Evolutionary conservation across 2,329 filamentous ascomycete species (phyloP), one percentile per base, ranked within the genome.

Genomic region (Paecilomyces dactylethromorphus): DNA sequence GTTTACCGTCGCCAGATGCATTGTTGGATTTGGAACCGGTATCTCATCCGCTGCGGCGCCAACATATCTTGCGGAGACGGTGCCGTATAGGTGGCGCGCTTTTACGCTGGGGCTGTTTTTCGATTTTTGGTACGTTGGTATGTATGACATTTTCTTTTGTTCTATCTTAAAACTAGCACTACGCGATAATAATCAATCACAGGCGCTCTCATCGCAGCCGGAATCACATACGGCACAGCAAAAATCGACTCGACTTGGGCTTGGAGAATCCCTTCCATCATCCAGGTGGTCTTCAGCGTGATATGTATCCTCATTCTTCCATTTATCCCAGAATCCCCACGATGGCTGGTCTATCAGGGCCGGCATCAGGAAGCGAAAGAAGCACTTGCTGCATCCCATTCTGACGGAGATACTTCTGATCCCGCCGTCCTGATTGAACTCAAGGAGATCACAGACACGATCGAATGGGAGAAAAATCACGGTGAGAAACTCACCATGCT

Each of bases 31-130:
- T 35, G 81, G 81, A 2, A 69, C 65, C 3, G 74, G 71, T 1
- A 65, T 79, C 8, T 75, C 77, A 1, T 74, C 73, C 12, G 74
- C 80, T 18, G 77, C 78, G 1, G 79, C 74, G 1, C 73, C 74
- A 0, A 77, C 81, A 0, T 81, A 81, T 56, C 71, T 84, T 2
- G 76, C 77, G 1, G 82, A 84, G 67, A 78, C 78, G 0, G 79
- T 81, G 56, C 73, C 80, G 0, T 75, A 67, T 60, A 65, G 71
- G 10, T 80, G 75, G 71, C 72, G 79, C n/a, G 76, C 74, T 8
- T 79, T 76, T 75, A 76, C 75, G 2, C 70, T 77, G 1, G 78
- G 76, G 0, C 35, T 79, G 15, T 67, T 78, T 13, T 74, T 74
- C 56, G 68, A 74, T 49, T 76, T 73, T 55, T 77, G 73, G 54